Percentiles rank a stretch among this genome's conserved stretches.
Conservation (phyloP, 225 moss, liverwort and hornwort species). For the Physcomitrellopsis africana region DNA sequence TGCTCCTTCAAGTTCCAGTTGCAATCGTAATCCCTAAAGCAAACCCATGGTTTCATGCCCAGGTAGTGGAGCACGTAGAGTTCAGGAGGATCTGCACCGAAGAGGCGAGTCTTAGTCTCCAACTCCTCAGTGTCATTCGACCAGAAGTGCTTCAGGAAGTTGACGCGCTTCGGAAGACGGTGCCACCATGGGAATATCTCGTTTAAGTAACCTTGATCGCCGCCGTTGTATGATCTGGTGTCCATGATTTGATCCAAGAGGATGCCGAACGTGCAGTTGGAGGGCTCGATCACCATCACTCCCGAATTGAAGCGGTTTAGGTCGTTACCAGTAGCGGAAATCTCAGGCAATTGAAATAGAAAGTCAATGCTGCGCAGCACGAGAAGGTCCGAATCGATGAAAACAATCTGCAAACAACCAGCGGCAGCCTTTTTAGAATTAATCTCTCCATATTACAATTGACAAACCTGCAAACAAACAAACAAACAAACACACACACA, state of each 20-base stretch:
- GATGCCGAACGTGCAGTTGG: conserved; percentile 72
- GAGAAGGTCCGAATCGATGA: conserved; percentile 82
- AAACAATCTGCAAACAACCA: conserved; percentile 46
- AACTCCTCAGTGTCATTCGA: conserved; percentile 49
- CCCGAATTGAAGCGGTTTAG: conserved; percentile 77
- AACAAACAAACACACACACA: too few relatives aligned
- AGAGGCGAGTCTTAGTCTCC: conserved; percentile 16
- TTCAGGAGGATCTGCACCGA: conserved; percentile 55
- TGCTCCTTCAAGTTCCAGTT: conserved; percentile 60
- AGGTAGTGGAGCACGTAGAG: conserved; percentile 74
- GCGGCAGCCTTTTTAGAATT: background rate
- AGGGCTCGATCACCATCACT: conserved; percentile 92
- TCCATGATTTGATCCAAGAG: conserved; percentile 73
- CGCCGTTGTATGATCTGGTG: conserved; percentile 79
- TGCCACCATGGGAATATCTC: conserved; percentile 90
- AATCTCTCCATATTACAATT: too few relatives aligned
- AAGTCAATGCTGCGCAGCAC: conserved; percentile 76
- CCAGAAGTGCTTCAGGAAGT: conserved; percentile 80
- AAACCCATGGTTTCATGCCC: conserved; percentile 79
- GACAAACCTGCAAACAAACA: too few relatives aligned
- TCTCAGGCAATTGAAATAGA: conserved; percentile 74
- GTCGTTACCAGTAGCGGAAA: conserved; percentile 74
- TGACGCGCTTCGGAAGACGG: conserved; percentile 63
- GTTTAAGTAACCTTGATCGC: conserved; percentile 87
- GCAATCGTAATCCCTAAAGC: conserved; percentile 84